Evolutionary conservation across 345 rosid genomes (phyloP), one percentile per base, ranked within the genome.

Genomic region (Odontarrhena argentea): DNA sequence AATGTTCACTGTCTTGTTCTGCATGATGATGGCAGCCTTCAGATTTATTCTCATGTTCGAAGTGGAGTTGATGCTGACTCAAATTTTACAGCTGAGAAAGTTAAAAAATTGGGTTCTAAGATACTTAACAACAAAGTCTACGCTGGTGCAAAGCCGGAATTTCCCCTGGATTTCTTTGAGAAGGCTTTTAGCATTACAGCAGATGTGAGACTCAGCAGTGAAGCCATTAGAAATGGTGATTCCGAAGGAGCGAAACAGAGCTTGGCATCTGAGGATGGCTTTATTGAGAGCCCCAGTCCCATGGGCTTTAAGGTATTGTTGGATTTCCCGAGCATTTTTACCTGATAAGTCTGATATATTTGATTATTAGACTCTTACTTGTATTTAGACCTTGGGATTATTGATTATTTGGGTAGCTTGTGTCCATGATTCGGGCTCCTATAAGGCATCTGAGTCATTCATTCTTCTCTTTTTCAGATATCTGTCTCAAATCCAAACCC

Each of bases 11-110:
- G 93, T 76, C 93, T 94, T 81, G 87, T 87, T 78, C 85, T 94
- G 69, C 88, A 91, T 80, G 99, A 94, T 71, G 99, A 94, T 78
- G 97, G 99, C 65, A 94, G 99, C 83, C 95, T 94, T 75, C 99
- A 91, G 68, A 94, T 94, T 81, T 91, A 91, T 79, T 82, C 87
- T 48, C 83, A 87, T 72, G 77, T 72, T 70, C 83, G 88, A 11
- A 53, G 65, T 30, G 97, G 87, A 75, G 69, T 69, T 72, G 96
- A 91, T 83, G 61, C 79, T 65, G 71, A 73, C 69, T 77, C 85
- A 68, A 85, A 75, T 88, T 84, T 80, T 60, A 74, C 87, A 35
- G 85, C 86, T 50, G 96, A 94, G 78, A 91, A 86, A 64, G 89
- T 94, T 28, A 87, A 91, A 73, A 91, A 85, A 63, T 76, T 94